Base-by-base conservation (phyloP, 257 asterid species). In the Pogostemon cablin region DNA sequence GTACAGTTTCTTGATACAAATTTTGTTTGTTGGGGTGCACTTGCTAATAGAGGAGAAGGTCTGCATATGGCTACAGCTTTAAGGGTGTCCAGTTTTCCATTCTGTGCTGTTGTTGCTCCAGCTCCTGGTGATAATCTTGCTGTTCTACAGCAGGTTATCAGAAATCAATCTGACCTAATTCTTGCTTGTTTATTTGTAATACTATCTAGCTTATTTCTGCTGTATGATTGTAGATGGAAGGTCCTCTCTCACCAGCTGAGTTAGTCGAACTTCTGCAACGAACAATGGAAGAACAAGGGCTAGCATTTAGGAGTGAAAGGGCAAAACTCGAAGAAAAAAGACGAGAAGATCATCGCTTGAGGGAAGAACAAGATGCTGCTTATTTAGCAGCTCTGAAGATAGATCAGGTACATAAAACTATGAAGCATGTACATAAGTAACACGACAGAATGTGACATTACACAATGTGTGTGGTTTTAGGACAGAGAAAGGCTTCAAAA, bases 301-400 rank as follows among this genome's bases (percentile, higher is more conserved):
- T 64, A 61, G 95, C 92, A 56, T 84, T 83, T 72, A 91, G 92
- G 68, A 77, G 81, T 75, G 83, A 65, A 37, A 77, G 83, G 59
- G 80, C 84, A 40, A 80, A 62, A 64, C 85, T 78, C 15, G 83
- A 86, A 46, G 91, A 82, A 15, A 83, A 72, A 70, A 72, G 65
- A 52, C 71, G 80, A 57, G 84, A 62, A 6, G 86, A 90, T 57
- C 82, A 70, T 35, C 84, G 77, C 38, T 49, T 90, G 81, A 85
- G 85, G 60, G 98, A 88, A 76, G 97, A 92, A 62, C 98, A 92
- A 81, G 95, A 92, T 81, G 83, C 79, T 68, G 97, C 98, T 65
- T 90, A 86, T 73, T 39, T 90, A 61, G 81, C 87, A 74, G 85
- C 98, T 56, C 92, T 92, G 12, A 83, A 72, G 50, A 82, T 79